Conservation (phyloP, 2,329 filamentous ascomycete species). For the Fusarium sp. region DNA sequence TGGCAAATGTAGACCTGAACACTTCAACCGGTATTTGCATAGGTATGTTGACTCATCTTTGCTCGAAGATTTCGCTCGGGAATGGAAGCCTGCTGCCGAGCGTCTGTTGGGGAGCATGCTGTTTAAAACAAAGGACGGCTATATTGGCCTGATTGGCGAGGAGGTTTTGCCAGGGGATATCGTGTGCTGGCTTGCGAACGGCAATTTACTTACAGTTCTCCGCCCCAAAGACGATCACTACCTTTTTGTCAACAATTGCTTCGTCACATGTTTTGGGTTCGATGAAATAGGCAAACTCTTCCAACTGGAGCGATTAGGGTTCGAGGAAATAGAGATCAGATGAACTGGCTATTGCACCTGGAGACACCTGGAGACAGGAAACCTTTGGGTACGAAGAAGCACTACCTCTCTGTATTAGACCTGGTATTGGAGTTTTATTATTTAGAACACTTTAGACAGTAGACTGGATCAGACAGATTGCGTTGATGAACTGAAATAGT, state of each 20-base stretch:
- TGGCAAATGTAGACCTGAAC: too few species aligned
- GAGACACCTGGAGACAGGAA: fast-evolving
- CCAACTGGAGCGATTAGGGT: fast-evolving
- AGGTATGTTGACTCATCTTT: too few species aligned
- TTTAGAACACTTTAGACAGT: fast-evolving
- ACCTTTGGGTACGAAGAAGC: not conserved
- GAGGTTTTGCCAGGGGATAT: not conserved
- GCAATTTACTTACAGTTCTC: fast-evolving
- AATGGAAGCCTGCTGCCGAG: not conserved
- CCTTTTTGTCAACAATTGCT: not conserved
- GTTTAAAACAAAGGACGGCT: not conserved
- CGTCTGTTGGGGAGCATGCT: not conserved
- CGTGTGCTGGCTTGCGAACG: not conserved
- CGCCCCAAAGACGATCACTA: not conserved
- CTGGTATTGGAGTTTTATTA: not conserved
- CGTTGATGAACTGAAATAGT: not conserved
- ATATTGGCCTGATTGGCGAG: not conserved
- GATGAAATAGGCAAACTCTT: not conserved
- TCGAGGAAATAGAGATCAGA: not conserved
- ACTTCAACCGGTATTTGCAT: too few species aligned
- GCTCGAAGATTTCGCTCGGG: too few species aligned
- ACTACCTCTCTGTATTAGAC: not conserved
- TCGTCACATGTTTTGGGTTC: not conserved
- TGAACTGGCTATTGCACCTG: not conserved
- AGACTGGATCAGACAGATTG: not conserved